phyloP scores from a whole-genome alignment of 2,329 filamentous ascomycete genomes.

The Sphaerulina vaccinii region DNA sequence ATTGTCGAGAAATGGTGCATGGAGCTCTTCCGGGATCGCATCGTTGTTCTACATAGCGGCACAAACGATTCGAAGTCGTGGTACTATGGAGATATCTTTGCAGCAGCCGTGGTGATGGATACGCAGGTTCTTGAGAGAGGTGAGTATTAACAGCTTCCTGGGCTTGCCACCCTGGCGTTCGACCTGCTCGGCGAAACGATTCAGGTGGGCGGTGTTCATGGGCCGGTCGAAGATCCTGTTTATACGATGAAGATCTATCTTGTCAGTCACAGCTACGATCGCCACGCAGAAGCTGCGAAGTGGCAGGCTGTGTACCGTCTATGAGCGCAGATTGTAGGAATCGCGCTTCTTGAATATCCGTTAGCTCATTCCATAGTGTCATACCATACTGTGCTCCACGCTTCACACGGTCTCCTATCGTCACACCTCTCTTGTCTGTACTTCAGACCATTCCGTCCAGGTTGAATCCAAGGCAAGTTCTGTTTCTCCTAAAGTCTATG shows the following conservation, averaged over 20 bases:
- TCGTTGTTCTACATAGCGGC: conserved; percentile 18
- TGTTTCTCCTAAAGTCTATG: no score
- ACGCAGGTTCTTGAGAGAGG: conserved; percentile 13
- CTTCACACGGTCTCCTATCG: no score
- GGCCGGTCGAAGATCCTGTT: conserved; percentile 13
- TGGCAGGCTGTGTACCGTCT: not conserved
- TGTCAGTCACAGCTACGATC: conserved; percentile 11
- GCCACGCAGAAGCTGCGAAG: conserved; percentile 10
- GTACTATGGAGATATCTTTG: conserved; percentile 5
- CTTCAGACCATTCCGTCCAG: no score
- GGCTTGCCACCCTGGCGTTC: not conserved
- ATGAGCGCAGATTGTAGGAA: not conserved
- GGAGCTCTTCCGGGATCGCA: conserved; percentile 16
- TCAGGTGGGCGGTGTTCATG: conserved; percentile 8
- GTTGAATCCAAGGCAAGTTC: no score
- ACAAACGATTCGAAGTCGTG: conserved; percentile 12
- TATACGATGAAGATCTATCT: conserved; percentile 14
- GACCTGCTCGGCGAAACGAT: not conserved
- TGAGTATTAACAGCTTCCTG: not conserved
- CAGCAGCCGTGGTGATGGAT: conserved; percentile 9
- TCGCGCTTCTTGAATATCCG: no score
- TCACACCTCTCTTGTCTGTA: no score
- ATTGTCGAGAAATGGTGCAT: conserved; percentile 16
- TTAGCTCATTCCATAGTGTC: no score
- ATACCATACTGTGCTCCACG: no score